phyloP scores from a whole-genome alignment of 345 rosid genomes.

The Gossypium bickii region DNA sequence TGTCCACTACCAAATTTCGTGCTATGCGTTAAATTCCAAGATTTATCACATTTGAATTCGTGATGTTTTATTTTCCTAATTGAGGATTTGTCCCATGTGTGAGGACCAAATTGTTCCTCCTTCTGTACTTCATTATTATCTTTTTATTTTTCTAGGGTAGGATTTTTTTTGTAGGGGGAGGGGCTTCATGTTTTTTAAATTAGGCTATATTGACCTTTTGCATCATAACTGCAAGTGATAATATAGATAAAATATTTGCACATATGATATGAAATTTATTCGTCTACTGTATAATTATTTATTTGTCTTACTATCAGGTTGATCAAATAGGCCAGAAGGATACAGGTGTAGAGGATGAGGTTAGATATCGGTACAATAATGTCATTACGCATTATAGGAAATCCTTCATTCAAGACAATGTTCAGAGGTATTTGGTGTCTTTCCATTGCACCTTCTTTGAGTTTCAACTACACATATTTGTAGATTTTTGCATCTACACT shows the following conservation, averaged over 20 bases:
- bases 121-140: not conserved
- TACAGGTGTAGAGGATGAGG: conserved; percentile 75
- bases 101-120: not conserved
- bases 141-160: not conserved
- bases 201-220: not conserved
- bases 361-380: conserved; percentile 65
- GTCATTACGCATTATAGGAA: conserved; percentile 87
- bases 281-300: conserved; percentile 14
- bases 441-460: not conserved
- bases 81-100: not conserved
- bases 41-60: not conserved
- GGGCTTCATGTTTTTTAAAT: not conserved
- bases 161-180: not conserved
- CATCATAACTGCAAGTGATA: not conserved
- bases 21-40: not conserved
- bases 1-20: not conserved
- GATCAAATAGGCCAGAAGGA: conserved; percentile 76
- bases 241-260: not conserved
- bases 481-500: not conserved
- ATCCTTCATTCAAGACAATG: conserved; percentile 88
- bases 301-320: conserved; percentile 47
- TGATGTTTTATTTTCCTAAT: not conserved
- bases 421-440: conserved; percentile 58
- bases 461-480: not conserved
- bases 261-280: not conserved